phyloP scores from a whole-genome alignment of 306 rosid species.

The Spatholobus suberectus region DNA sequence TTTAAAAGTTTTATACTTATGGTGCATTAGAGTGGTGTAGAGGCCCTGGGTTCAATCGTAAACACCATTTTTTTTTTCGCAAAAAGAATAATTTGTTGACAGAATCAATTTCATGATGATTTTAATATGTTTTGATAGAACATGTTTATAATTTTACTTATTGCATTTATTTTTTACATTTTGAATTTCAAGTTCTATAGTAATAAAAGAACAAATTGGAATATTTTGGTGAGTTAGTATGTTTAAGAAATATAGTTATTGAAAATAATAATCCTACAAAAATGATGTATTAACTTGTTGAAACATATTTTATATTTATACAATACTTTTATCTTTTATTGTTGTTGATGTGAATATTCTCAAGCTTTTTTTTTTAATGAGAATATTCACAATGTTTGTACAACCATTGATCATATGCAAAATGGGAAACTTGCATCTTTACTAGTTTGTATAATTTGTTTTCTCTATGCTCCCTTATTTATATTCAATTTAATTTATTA shows the following conservation, averaged over 20 bases:
- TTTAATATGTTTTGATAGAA: background rate
- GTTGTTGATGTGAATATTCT: background rate
- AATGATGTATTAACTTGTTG: background rate
- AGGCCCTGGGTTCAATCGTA: background rate
- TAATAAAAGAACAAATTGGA: background rate
- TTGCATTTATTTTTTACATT: background rate
- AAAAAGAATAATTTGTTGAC: too few species aligned
- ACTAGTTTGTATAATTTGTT: background rate
- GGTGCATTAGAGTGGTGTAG: background rate
- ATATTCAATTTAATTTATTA: conserved; percentile 28
- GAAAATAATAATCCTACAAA: background rate
- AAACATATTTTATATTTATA: background rate
- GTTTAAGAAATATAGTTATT: background rate
- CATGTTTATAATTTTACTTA: background rate
- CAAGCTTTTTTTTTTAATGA: too few species aligned
- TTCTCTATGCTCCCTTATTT: background rate
- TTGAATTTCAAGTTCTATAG: background rate
- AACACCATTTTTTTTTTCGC: background rate
- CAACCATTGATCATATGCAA: background rate
- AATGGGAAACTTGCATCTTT: background rate
- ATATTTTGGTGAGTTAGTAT: background rate
- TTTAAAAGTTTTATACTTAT: background rate
- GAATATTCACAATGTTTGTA: background rate
- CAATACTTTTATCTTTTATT: background rate
- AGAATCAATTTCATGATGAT: conserved; percentile 6